Evolutionary conservation across 192 early-diverging fungal species (phyloP).

Genomic region (Coemansia sp.): DNA sequence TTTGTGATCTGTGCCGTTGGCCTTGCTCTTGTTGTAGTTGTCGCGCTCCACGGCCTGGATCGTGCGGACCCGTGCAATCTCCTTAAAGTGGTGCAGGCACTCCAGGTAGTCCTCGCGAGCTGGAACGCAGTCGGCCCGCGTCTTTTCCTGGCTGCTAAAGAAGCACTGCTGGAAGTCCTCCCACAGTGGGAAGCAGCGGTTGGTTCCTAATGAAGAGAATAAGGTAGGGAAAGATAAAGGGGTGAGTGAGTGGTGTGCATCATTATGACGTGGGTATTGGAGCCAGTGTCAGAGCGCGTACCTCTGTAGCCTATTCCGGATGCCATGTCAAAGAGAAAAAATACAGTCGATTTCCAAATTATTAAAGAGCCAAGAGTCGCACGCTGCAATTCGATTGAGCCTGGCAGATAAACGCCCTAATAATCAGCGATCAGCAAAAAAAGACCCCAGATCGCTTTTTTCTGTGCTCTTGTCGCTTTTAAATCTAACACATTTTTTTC

Average conservation of each 20-base stretch:
- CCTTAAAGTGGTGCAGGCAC: slow-evolving; percentile 96
- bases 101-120: slow-evolving; percentile 95
- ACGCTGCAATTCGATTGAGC: too few relatives aligned
- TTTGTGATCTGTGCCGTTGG: slow-evolving; percentile 49
- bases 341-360: slow-evolving; percentile 2
- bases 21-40: slow-evolving; percentile 48
- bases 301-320: slow-evolving; percentile 55
- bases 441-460: neutral
- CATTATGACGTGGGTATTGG: too few relatives aligned
- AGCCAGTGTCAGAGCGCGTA: too few relatives aligned
- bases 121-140: slow-evolving; percentile 72
- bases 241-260: too few relatives aligned
- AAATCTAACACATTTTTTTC: neutral
- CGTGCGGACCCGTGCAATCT: slow-evolving; percentile 60
- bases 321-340: slow-evolving; percentile 24
- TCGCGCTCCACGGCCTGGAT: slow-evolving; percentile 54
- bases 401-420: too few relatives aligned
- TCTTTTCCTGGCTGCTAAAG: slow-evolving; percentile 70
- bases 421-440: slow-evolving; percentile 4
- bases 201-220: slow-evolving; percentile 80
- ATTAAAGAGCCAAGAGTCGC: too few relatives aligned
- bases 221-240: too few relatives aligned
- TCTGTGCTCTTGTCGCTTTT: neutral
- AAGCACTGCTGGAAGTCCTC: slow-evolving; percentile 97
- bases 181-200: slow-evolving; percentile 96